Base-by-base conservation (phyloP, 495 filamentous ascomycete genomes). In the Patellaria atrata region DNA sequence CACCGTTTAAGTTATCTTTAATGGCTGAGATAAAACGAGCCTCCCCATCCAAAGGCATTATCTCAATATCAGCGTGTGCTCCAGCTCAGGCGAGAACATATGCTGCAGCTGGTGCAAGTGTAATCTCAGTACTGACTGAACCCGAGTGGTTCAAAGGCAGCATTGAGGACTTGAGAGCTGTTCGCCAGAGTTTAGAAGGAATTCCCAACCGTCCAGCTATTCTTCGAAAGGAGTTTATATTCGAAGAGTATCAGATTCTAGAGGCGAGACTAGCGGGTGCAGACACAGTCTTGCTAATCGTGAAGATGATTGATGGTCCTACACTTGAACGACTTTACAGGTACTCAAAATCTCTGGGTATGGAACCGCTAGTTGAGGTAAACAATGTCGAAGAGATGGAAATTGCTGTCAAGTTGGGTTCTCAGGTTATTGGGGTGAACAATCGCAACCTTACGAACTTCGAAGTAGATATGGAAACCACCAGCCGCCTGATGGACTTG, bases 121-220 rank as follows among this genome's bases (percentile, higher is more conserved):
- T 91, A 19, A 96, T 97, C 46, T 94, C 86, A 8, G 91, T 99
- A 9, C 71, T 99, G 34, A 99, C 89, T 0, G 89, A 99, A 57
- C 89, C 89, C 0, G 78, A 94, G 47, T 99, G 85, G 85, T 99
- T 99, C 62, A 96, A 94, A 57, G 89, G 89, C 19, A 86, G 78
- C 44, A 82, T 96, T 33, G 89, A 99, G 34, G 89, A 99, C 53
- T 62, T 99, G 22, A 76, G 83, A 28, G 71, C 77, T 35, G 89
- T 94, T 18, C 75, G 89, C 9, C 82, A 85, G 53, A 82, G 79
- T 27, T 62, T 99, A 11, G 75, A 84, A 43, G 82, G 79, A 8
- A 81, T 96, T 71, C 75, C 80, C 0, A 89, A 94, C 54, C 70
- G 89, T 24, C 89, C 89, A 3, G 89, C 86, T 6, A 66, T 99